Evolutionary conservation across 306 rosid species (phyloP), one percentile per base, ranked within the genome.

Genomic region (Begonia peltatifolia): DNA sequence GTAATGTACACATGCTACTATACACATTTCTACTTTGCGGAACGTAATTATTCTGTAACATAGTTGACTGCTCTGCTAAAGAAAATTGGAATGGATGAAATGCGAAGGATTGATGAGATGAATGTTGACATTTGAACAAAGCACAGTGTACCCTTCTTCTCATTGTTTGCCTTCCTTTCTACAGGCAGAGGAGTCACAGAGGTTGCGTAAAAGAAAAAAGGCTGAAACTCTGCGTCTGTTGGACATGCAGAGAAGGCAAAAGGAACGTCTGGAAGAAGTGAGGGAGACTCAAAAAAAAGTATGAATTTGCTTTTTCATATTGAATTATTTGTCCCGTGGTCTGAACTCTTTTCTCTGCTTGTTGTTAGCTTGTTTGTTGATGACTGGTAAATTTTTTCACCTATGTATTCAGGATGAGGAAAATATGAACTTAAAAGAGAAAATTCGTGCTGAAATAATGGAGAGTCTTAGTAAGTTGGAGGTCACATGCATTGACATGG

Each of bases 251-350:
- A 79, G 72, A 71, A 86, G 96, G 69, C 88, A 83, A 71, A 81
- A 75, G 68, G 77, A 83, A 62, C 95, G 99, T 10, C 60, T 92
- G 59, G 93, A 81, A 76, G 96, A 92, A 86, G 83, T 86, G 47
- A 87, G 99, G 64, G 79, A 92, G 78, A 73, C 88, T 9, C 86
- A 79, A 57, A 86, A 86, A 84, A 92, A 92, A 95, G 99, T 92
- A 61, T 67, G 60, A 18, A 18, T 64, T 62, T 35, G 41, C 58
- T 66, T 20, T 22, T 20, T 49, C 63, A 51, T 16, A 7, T 15
- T 44, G 12, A 44, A 25, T 62, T 41, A 58, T 25, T 25, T 3
- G 1, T 20, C n/a, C n/a, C n/a, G n/a, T n/a, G n/a, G n/a, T n/a
- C n/a, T n/a, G n/a, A 20, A 20, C 23, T 20, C 4, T 20, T 20